Evolutionary conservation across 805 yeast genomes (phyloP), one percentile per base, ranked within the genome.

Genomic region (Teunomyces pallodes): DNA sequence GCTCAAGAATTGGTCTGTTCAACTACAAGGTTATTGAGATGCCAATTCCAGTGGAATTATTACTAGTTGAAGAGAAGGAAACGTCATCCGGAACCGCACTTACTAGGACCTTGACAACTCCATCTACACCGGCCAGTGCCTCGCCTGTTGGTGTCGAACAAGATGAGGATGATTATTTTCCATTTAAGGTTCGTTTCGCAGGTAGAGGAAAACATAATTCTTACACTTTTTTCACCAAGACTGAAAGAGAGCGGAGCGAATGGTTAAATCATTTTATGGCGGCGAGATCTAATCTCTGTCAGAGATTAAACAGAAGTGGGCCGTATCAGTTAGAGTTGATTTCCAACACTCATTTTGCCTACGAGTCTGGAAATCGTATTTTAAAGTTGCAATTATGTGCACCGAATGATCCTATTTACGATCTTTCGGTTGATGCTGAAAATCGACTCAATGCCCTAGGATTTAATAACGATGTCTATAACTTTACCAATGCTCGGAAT

Each of bases 291-390:
- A 61, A 59, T 27, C 55, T 70, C 43, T 61, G 70, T 41, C 46
- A 48, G n/a, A 47, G 70, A 36, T 57, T 64, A 20, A 42, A 49
- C 14, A 72, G 65, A 28, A 60, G 74, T 1, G 86, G 80, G 49
- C 85, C 88, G 0, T 84, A 84, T 59, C 58, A 70, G 8, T 58
- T 86, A 35, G 66, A 70, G 31, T 73, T 80, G 5, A 58, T 88
- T 5, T 70, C 85, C 5, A 86, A 83, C 55, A 72, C 77, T 24
- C 72, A 75, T 46, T 88, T 87, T 65, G 84, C 83, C 1, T 86
- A 84, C 61, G 86, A 81, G n/a, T 77, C 73, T 3, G 67, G 74
- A 6, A 78, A 75, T 36, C 70, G 75, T 16, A 74, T 83, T 1
- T 61, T 61, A 2, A 82, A 77, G 57, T 46, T 86, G 36, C 86